These are phyloP conservation scores for Rutstroemia sp. DNA, from an alignment of 2,329 filamentous ascomycete species.

Conservation along the genomic window DNA sequence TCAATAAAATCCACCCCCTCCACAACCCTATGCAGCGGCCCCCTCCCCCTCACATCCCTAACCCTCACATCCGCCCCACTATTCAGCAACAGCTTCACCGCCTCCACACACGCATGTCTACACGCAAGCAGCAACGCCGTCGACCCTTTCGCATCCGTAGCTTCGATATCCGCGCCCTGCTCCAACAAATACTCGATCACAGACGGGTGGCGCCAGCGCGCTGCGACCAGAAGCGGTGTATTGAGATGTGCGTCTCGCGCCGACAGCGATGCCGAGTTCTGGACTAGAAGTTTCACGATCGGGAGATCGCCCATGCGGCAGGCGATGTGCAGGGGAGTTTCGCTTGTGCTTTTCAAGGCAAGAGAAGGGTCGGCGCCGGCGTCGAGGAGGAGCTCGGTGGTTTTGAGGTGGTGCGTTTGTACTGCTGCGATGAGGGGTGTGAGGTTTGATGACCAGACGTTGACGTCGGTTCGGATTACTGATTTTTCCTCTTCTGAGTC, in stretches of 20 bases:
- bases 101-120: constrained; percentile 13
- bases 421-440: constrained; percentile 18
- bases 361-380: constrained; percentile 16
- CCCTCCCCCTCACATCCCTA: constrained; percentile 15
- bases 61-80: constrained; percentile 12
- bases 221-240: constrained; percentile 13
- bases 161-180: constrained; percentile 13
- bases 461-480: background rate
- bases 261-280: constrained; percentile 12
- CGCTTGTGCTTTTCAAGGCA: constrained; percentile 5
- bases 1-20: constrained; percentile 14
- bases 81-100: constrained; percentile 10
- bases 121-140: constrained; percentile 15
- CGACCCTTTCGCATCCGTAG: constrained; percentile 13
- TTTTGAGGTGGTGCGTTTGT: constrained; percentile 15
- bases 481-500: too few species aligned
- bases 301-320: constrained; percentile 12
- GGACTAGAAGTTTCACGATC: constrained; percentile 10
- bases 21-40: constrained; percentile 15
- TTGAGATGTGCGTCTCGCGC: constrained; percentile 11
- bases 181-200: constrained; percentile 9
- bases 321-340: constrained; percentile 12
- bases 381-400: constrained; percentile 13
- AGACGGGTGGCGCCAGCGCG: constrained; percentile 13
- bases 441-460: constrained; percentile 12